Base-by-base conservation (phyloP, 2,329 filamentous ascomycete genomes). In the Talaromyces sp. region DNA sequence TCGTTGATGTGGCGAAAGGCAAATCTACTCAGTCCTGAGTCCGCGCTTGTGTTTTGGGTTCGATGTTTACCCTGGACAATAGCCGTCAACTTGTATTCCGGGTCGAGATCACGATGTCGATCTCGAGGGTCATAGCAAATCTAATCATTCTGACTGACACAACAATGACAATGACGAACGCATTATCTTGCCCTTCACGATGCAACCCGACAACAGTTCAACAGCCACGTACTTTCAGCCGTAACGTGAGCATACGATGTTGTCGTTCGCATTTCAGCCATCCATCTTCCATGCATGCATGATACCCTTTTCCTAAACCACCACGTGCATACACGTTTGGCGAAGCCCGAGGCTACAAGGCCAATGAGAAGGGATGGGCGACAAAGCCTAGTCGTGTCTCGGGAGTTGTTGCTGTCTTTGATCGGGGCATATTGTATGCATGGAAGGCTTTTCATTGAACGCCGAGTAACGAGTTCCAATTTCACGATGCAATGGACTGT, bases 321-420 rank as follows among this genome's bases (percentile, higher is more conserved):
- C 56, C 56, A 59, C 56, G 56, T 40, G 56, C 53, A 36, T 54
- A 34, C 51, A 19, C 51, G 29, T 34, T 53, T 29, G 49, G 25
- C 25, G 49, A 53, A 17, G 13, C 6, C 49, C 27, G 25, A 31
- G 15, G 49, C 27, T 13, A 31, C 49, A n/a, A 53, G 5, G 49
- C 49, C 49, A 53, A 53, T 53, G 25, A 53, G 25, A n/a, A 11
- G 15, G 25, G 13, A 31, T 29, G 49, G 13, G 15, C 49, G 49
- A 53, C 49, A 53, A 29, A 53, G 15, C 49, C 49, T 53, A 6
- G 49, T 53, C 25, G 25, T 17, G 25, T 29, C n/a, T 17, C n/a
- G 25, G 47, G 47, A 27, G 47, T 15, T 51, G 47, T 51, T 51
- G 47, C 47, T 51, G 47, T 53, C 49, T 53, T n/a, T 53, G 49